A percentile compares a stretch with the other conserved stretches of the same genome.
These are phyloP conservation scores for Cordyceps tenuipes DNA, from an alignment of 2,329 filamentous ascomycete genomes.

Conservation along the genomic window DNA sequence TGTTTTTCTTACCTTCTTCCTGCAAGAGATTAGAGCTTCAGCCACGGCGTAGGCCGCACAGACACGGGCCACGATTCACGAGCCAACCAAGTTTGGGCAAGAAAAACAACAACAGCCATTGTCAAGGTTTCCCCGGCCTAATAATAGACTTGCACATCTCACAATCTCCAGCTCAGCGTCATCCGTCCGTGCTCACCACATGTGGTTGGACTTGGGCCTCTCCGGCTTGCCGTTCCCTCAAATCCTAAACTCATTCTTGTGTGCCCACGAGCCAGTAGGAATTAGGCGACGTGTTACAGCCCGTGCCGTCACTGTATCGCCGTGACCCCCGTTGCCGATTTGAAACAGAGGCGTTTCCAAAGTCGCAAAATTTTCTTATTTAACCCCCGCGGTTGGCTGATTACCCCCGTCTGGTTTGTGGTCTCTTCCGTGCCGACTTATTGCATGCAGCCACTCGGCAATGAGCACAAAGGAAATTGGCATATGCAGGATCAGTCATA, in stretches of 20 bases:
- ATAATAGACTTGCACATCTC: background rate
- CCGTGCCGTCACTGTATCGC: background rate
- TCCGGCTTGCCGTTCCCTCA: background rate
- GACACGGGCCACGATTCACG: background rate
- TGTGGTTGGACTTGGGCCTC: background rate
- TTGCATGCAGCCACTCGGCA: background rate
- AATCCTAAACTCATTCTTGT: background rate
- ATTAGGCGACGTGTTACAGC: constrained; percentile 11
- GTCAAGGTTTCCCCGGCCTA: background rate
- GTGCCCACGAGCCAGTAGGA: background rate
- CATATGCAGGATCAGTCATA: constrained; percentile 6
- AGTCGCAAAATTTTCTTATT: background rate
- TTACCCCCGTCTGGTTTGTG: background rate
- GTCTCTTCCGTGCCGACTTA: background rate
- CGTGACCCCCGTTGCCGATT: constrained; percentile 1
- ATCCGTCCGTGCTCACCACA: constrained; percentile 2
- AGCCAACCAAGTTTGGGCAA: background rate
- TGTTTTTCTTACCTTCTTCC: background rate
- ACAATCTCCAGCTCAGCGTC: background rate
- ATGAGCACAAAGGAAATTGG: background rate
- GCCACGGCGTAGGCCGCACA: background rate
- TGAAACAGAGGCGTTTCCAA: constrained; percentile 9
- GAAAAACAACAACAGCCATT: background rate
- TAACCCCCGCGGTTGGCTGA: background rate
- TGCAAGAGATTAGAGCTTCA: background rate